Conservation (phyloP, 1,284 basidiomycete species). For the Stereum hirsutum region DNA sequence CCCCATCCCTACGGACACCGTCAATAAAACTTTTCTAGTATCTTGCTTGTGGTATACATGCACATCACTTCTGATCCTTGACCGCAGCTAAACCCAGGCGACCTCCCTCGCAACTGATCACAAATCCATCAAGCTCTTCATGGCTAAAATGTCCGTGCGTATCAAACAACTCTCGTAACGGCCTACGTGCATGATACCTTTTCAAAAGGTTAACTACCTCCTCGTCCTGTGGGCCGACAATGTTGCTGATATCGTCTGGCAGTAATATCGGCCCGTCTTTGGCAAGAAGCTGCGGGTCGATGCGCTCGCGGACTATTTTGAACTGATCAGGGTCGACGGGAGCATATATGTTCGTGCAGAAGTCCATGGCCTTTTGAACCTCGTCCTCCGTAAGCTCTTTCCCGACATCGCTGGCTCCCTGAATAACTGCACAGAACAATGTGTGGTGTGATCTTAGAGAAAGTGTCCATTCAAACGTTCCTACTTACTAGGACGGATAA, state of each 20-base stretch:
- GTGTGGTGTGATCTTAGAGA: background rate
- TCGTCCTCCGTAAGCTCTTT: conserved; percentile 1
- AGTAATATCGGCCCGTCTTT: background rate
- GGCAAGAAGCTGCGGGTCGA: background rate
- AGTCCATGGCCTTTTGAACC: conserved; percentile 4
- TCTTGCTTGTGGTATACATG: too few species aligned
- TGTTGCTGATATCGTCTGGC: background rate
- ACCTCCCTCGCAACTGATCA: background rate
- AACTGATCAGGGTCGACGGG: background rate
- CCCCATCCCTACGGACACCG: too few species aligned
- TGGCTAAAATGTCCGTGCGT: background rate
- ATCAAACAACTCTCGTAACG: background rate
- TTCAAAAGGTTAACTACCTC: background rate
- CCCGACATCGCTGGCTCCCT: conserved; percentile 1
- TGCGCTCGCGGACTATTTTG: background rate
- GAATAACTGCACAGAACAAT: background rate
- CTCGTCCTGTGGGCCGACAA: background rate
- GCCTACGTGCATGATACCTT: background rate
- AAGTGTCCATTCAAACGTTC: background rate
- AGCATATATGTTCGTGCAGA: conserved; percentile 1
- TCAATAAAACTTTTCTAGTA: too few species aligned
- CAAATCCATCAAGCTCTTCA: background rate
- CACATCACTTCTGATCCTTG: background rate
- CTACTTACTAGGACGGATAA: conserved; percentile 35
- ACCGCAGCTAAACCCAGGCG: background rate